Conservation (phyloP, 176 grass and related monocot species). For the Tillandsia leiboldiana region DNA sequence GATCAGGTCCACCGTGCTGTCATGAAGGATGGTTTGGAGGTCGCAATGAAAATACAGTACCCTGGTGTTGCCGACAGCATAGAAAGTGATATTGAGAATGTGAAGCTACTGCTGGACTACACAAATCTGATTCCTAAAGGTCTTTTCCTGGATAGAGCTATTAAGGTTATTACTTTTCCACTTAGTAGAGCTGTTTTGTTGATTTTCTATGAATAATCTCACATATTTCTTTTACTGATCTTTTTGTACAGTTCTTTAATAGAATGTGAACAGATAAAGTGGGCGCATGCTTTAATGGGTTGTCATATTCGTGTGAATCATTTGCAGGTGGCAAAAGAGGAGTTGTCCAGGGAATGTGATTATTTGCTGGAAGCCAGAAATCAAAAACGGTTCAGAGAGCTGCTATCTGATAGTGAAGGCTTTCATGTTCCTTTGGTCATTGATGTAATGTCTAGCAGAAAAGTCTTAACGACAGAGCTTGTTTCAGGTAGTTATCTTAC, state of each 20-base stretch:
- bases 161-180: conserved; percentile 54
- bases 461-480: conserved; percentile 72
- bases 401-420: conserved; percentile 53
- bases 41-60: conserved; percentile 98
- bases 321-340: conserved; percentile 79
- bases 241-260: not conserved
- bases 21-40: conserved; percentile 66
- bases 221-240: not conserved
- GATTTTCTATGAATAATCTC: not conserved
- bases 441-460: conserved; percentile 69
- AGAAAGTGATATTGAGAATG: conserved; percentile 97
- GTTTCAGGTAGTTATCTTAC: conserved; percentile 53
- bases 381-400: conserved; percentile 76
- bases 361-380: conserved; percentile 84
- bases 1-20: conserved; percentile 68
- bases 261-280: not conserved
- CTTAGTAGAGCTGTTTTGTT: not conserved
- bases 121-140: conserved; percentile 98
- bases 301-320: not conserved
- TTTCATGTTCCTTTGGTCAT: conserved; percentile 70
- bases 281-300: too few species aligned
- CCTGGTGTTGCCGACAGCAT: conserved; percentile 93
- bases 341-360: conserved; percentile 88
- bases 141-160: conserved; percentile 94
- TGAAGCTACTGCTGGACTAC: conserved; percentile 64